Percentiles rank a stretch among this genome's conserved stretches.
These are phyloP conservation scores for Phialocephala subalpina DNA, from an alignment of 2,329 filamentous ascomycete species.

Conservation along the genomic window DNA sequence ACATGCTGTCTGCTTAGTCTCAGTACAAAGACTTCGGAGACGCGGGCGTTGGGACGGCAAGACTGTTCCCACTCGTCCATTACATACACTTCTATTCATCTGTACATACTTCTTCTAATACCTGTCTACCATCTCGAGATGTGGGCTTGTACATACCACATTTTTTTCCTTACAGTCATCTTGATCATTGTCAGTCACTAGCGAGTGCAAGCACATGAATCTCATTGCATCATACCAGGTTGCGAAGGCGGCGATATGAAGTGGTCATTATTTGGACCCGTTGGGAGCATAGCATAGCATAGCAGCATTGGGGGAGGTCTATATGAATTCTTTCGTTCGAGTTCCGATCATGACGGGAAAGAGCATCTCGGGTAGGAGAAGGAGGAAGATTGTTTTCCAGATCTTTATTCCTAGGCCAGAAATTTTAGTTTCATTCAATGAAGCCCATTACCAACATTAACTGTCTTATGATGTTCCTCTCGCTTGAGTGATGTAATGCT, in stretches of 20 bases:
- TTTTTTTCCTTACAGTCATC: slow-evolving; percentile 24
- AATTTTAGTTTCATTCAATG: slow-evolving; percentile 16
- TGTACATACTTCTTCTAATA: slow-evolving; percentile 30
- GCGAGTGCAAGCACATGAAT: slow-evolving; percentile 21
- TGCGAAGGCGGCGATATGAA: slow-evolving; percentile 24
- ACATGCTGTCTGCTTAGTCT: slow-evolving; percentile 75
- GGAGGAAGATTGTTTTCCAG: slow-evolving; percentile 8
- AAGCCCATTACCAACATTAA: slow-evolving; percentile 1
- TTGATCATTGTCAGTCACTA: slow-evolving; percentile 28
- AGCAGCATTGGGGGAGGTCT: slow-evolving; percentile 34
- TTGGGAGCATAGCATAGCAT: slow-evolving; percentile 37
- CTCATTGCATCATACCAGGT: slow-evolving; percentile 31
- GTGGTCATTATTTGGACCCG: slow-evolving; percentile 32
- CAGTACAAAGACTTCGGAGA: slow-evolving; percentile 31
- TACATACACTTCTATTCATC: slow-evolving; percentile 10
- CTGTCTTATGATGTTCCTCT: not conserved
- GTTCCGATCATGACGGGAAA: slow-evolving; percentile 6
- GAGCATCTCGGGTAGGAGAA: slow-evolving; percentile 10
- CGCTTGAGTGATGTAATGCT: slow-evolving; percentile 2
- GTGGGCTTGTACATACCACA: slow-evolving; percentile 17
- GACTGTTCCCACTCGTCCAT: slow-evolving; percentile 27
- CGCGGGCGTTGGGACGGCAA: slow-evolving; percentile 31
- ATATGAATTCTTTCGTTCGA: not conserved
- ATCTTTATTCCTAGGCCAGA: not conserved
- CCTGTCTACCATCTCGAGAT: slow-evolving; percentile 8